These are phyloP conservation scores for Paxillus ammoniavirescens DNA, from an alignment of 768 basidiomycete species.

Conservation along the genomic window DNA sequence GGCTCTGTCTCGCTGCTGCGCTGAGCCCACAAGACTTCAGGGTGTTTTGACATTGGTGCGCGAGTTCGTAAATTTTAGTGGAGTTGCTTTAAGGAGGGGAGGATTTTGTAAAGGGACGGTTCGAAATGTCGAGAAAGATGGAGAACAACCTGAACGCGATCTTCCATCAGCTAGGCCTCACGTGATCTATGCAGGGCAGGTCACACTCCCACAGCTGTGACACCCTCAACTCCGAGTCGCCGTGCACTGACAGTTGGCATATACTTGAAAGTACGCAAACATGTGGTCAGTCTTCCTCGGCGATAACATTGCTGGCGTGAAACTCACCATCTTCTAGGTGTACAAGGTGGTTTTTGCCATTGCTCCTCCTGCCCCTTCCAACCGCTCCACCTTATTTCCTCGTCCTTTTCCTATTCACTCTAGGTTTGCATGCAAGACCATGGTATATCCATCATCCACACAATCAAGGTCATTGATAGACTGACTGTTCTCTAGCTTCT, in stretches of 20 bases:
- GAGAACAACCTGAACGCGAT: slow-evolving; percentile 20
- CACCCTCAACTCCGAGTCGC: no score
- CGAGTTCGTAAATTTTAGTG: slow-evolving; percentile 2
- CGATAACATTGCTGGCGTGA: background rate
- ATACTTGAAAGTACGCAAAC: background rate
- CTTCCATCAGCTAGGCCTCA: slow-evolving; percentile 6
- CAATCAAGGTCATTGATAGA: background rate
- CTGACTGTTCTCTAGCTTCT: slow-evolving; percentile 54
- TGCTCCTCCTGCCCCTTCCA: slow-evolving; percentile 74
- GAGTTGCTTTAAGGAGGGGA: slow-evolving; percentile 1
- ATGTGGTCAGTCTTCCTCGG: slow-evolving; percentile 55
- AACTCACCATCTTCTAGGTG: slow-evolving; percentile 50
- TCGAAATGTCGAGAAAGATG: slow-evolving; percentile 33
- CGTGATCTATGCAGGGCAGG: slow-evolving; percentile 15
- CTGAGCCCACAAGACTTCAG: slow-evolving; percentile 95
- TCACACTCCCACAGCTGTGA: background rate
- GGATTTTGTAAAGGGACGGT: slow-evolving; percentile 10
- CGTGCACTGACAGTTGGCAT: background rate
- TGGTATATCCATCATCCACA: slow-evolving; percentile 51
- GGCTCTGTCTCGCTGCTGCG: slow-evolving; percentile 66
- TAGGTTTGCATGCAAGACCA: slow-evolving; percentile 79
- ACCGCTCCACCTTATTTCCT: slow-evolving; percentile 81
- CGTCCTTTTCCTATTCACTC: slow-evolving; percentile 70
- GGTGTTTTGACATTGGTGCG: slow-evolving; percentile 52
- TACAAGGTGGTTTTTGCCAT: slow-evolving; percentile 81